Percentiles rank a stretch among this genome's conserved stretches.
Evolutionary conservation across 2,329 filamentous ascomycete species (phyloP).

Genomic region (Diaporthe sp.): DNA sequence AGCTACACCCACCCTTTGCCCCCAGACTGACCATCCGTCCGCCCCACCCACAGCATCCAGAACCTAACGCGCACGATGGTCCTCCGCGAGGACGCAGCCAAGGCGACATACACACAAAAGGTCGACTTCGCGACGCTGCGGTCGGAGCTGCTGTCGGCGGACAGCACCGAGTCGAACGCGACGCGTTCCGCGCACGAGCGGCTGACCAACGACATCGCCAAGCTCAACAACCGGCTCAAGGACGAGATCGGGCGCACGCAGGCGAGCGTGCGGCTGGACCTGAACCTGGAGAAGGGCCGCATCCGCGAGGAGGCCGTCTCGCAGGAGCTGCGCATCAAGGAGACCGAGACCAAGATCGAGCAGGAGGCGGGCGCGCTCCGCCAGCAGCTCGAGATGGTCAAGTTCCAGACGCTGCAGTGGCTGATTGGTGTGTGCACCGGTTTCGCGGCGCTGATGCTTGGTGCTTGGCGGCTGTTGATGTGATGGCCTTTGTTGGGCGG

Average conservation of each 20-base stretch:
- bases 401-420: slow-evolving; percentile 98
- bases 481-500: slow-evolving; percentile 48
- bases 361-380: slow-evolving; percentile 92
- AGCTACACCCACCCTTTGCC: too few relatives aligned
- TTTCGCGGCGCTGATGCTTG: slow-evolving; percentile 75
- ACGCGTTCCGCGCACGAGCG: slow-evolving; percentile 93
- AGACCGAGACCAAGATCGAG: slow-evolving; percentile 98
- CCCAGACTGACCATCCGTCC: slow-evolving; percentile 5
- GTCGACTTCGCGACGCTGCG: slow-evolving; percentile 98
- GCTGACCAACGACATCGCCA: slow-evolving; percentile 93
- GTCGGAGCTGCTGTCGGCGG: slow-evolving; percentile 90
- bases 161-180: slow-evolving; percentile 89
- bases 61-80: slow-evolving; percentile 99
- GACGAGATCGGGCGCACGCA: slow-evolving; percentile 97
- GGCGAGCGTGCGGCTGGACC: slow-evolving; percentile 89
- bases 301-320: slow-evolving; percentile 96
- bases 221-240: slow-evolving; percentile 87
- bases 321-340: slow-evolving; percentile 98
- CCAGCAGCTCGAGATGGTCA: slow-evolving; percentile 95
- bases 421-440: slow-evolving; percentile 86
- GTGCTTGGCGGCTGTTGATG: slow-evolving; percentile 79
- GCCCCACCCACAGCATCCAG: slow-evolving; percentile 76
- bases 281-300: slow-evolving; percentile 96
- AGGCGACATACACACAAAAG: slow-evolving; percentile 86
- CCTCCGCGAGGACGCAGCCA: slow-evolving; percentile 90